These are phyloP conservation scores for Neopestalotiopsis sp. DNA, from an alignment of 2,329 filamentous ascomycete genomes.

Conservation along the genomic window DNA sequence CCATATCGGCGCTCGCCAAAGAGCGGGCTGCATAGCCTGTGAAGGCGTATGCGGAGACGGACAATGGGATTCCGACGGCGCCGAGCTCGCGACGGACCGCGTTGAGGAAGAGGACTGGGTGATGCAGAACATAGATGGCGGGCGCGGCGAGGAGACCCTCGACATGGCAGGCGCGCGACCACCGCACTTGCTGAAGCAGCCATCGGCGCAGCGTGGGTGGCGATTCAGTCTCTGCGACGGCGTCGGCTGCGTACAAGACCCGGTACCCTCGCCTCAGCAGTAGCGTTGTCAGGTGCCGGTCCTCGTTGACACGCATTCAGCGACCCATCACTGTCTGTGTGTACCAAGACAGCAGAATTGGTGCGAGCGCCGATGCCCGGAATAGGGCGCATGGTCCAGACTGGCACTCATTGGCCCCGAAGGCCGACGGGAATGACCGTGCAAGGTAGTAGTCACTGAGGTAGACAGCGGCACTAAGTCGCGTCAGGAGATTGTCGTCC, in stretches of 20 bases:
- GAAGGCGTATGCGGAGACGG: not conserved
- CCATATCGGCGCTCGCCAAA: no score
- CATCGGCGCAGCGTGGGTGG: conserved; percentile 39
- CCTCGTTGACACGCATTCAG: conserved; percentile 42
- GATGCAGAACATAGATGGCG: conserved; percentile 37
- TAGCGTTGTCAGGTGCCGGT: conserved; percentile 42
- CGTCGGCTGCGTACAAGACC: conserved; percentile 27
- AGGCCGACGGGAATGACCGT: conserved; percentile 33
- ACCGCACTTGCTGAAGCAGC: conserved; percentile 42
- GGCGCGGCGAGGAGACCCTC: conserved; percentile 39
- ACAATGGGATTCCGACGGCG: not conserved
- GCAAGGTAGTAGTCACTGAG: no score
- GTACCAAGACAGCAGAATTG: conserved; percentile 40
- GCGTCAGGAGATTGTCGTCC: no score
- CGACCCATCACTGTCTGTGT: conserved; percentile 39
- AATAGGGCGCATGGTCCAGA: conserved; percentile 42
- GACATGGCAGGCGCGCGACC: conserved; percentile 40
- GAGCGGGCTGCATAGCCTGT: not conserved
- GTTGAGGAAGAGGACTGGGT: conserved; percentile 39
- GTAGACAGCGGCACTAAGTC: no score
- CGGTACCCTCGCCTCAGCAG: conserved; percentile 35
- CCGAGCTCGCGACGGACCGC: conserved; percentile 34
- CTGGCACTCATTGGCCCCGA: conserved; percentile 36
- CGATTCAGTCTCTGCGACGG: conserved; percentile 40
- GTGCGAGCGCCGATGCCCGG: conserved; percentile 34